Base-by-base conservation (phyloP, 2,329 filamentous ascomycete genomes). In the Colletotrichum melonis region DNA sequence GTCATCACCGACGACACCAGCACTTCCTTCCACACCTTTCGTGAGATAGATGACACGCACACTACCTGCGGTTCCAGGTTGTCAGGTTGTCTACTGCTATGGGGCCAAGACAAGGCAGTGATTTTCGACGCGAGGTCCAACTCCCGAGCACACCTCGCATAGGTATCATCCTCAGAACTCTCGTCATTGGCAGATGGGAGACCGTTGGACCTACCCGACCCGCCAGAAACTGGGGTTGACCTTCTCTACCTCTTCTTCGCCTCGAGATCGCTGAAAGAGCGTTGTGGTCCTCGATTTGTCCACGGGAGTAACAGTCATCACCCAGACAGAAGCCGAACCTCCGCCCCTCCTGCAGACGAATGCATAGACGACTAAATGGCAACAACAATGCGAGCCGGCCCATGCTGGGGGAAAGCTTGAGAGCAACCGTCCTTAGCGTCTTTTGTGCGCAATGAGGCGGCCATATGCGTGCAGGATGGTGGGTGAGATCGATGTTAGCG, bases 31-130 rank as follows among this genome's bases (percentile, higher is more conserved):
- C 35, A 32, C 57, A 30, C 57, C 22, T 60, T 32, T 22, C n/a
- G 19, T 16, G 30, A 11, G 24, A 54, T 71, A 30, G 63, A 67
- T 67, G 56, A 71, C 68, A 62, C 63, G 68, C 63, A 67, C 68
- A 70, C n/a, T 30, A 49, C 19, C 42, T 49, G 42, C 19, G 19
- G 8, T 49, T 49, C 26, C 54, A 19, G 64, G 64, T 32, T 46
- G 64, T 35, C 30, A 32, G 30, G 30, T 9, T 32, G 30, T 32
- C 32, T 67, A 22, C 42, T 22, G 42, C 19, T 22, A 49, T n/a
- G 42, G 8, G 8, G 19, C 42, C 42, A 11, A 49, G 42, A 22
- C 42, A 55, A 19, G n/a, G 42, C 59, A 54, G 55, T 60, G 55
- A 52, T 46, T 60, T 30, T 67, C 63, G 42, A 30, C 32, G 28